Evolutionary conservation across 345 rosid species (phyloP).

Genomic region (Psidium guajava): DNA sequence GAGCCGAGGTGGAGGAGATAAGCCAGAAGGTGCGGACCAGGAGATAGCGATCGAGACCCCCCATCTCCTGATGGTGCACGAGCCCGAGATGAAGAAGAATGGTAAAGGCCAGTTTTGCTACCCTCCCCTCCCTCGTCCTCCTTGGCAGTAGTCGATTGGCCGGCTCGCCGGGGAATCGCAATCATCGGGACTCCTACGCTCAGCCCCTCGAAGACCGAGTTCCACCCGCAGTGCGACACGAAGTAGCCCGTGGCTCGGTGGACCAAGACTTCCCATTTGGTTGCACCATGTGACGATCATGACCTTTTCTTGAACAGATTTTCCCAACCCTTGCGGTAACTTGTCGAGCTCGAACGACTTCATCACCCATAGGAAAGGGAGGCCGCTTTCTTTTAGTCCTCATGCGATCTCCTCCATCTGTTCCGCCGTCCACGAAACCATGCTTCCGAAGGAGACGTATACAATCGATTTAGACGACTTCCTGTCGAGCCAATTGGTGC

Average conservation of each 20-base stretch:
- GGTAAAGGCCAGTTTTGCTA: no score
- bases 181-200: slow-evolving; percentile 64
- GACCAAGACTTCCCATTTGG: slow-evolving; percentile 52
- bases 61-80: no score
- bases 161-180: slow-evolving; percentile 55
- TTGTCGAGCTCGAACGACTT: slow-evolving; percentile 37
- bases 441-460: slow-evolving; percentile 62
- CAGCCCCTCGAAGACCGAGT: slow-evolving; percentile 55
- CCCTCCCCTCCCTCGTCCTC: no score
- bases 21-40: not conserved
- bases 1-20: not conserved
- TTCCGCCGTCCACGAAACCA: slow-evolving; percentile 35
- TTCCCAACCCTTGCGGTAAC: slow-evolving; percentile 35
- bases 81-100: no score
- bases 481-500: slow-evolving; percentile 46
- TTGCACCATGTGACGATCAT: slow-evolving; percentile 49
- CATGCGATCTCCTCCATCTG: slow-evolving; percentile 38
- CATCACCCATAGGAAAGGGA: slow-evolving; percentile 58
- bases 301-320: slow-evolving; percentile 29
- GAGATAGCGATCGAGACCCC: not conserved
- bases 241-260: slow-evolving; percentile 16
- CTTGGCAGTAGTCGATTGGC: slow-evolving; percentile 55
- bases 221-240: no score
- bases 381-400: slow-evolving; percentile 33
- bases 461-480: slow-evolving; percentile 36